Percentiles rank a stretch among this genome's conserved stretches.
These are phyloP conservation scores for Leccinum variicolor DNA, from an alignment of 768 basidiomycete species.

Conservation along the genomic window DNA sequence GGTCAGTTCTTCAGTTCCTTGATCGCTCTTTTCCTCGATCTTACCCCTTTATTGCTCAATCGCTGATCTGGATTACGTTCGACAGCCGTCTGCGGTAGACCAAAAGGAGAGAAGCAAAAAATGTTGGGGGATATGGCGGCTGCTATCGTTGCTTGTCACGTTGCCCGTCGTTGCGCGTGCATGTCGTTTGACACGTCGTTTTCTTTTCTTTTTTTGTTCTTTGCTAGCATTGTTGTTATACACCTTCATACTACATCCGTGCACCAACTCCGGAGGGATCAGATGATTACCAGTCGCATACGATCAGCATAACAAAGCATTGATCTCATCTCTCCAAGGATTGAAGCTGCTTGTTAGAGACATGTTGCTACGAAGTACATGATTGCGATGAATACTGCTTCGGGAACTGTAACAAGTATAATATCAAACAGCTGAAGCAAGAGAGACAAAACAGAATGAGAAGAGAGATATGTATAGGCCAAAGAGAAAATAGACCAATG, in stretches of 20 bases:
- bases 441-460: slow-evolving; percentile 6
- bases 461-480: slow-evolving; percentile 4
- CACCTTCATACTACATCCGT: not conserved
- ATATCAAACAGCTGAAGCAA: slow-evolving; percentile 31
- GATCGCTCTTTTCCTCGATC: not conserved
- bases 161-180: not conserved
- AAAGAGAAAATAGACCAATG: slow-evolving; percentile 3
- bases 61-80: not conserved
- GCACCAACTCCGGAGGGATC: not conserved
- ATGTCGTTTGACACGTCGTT: not conserved
- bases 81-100: slow-evolving; percentile 22
- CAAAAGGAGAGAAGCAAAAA: not conserved
- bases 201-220: not conserved
- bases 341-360: slow-evolving; percentile 15
- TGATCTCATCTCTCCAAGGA: not conserved
- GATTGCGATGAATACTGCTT: slow-evolving; percentile 25
- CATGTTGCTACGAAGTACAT: slow-evolving; percentile 29
- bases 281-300: not conserved
- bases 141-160: not conserved
- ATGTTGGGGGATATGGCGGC: not conserved
- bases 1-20: slow-evolving; percentile 51
- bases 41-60: not conserved
- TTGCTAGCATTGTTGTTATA: slow-evolving; percentile 7
- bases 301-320: not conserved
- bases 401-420: slow-evolving; percentile 23